Percentiles rank a stretch among this genome's conserved stretches.
These are phyloP conservation scores for Mucor velutinosus DNA, from an alignment of 371 early-diverging fungal genomes.

Conservation along the genomic window DNA sequence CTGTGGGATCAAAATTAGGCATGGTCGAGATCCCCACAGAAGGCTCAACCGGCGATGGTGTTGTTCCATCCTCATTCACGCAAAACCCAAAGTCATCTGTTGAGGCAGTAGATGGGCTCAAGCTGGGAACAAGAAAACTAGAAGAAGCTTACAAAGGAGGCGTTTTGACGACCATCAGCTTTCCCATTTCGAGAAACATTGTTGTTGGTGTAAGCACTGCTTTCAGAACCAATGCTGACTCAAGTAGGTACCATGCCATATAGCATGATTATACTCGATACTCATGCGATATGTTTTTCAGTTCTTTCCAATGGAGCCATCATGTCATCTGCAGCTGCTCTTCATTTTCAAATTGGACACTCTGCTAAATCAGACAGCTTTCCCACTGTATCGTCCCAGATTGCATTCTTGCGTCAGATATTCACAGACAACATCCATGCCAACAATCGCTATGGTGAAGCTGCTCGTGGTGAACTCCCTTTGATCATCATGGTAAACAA, in stretches of 20 bases:
- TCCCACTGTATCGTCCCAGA: slow-evolving; percentile 68
- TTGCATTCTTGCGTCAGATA: slow-evolving; percentile 57
- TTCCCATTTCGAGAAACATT: slow-evolving; percentile 46
- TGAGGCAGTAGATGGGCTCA: slow-evolving; percentile 60
- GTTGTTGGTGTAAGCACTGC: slow-evolving; percentile 43
- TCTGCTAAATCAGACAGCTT: slow-evolving; percentile 43
- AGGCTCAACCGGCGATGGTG: slow-evolving; percentile 56
- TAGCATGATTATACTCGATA: neutral
- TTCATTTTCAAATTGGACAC: slow-evolving; percentile 65
- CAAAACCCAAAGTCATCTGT: slow-evolving; percentile 35
- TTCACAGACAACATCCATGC: slow-evolving; percentile 32
- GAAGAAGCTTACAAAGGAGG: slow-evolving; percentile 69
- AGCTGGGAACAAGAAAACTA: slow-evolving; percentile 59
- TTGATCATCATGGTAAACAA: slow-evolving; percentile 61
- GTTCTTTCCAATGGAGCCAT: slow-evolving; percentile 29
- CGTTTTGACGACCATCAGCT: slow-evolving; percentile 56
- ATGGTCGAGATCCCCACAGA: slow-evolving; percentile 63
- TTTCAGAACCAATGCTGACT: slow-evolving; percentile 9
- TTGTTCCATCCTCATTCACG: slow-evolving; percentile 24
- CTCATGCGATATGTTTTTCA: neutral
- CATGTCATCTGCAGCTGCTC: slow-evolving; percentile 52
- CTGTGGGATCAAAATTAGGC: slow-evolving; percentile 58
- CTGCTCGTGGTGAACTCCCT: slow-evolving; percentile 66
- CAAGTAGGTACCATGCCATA: neutral
- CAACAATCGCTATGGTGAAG: slow-evolving; percentile 39